These are phyloP conservation scores for Astragalus membranaceus DNA, from an alignment of 306 rosid species.

Conservation along the genomic window DNA sequence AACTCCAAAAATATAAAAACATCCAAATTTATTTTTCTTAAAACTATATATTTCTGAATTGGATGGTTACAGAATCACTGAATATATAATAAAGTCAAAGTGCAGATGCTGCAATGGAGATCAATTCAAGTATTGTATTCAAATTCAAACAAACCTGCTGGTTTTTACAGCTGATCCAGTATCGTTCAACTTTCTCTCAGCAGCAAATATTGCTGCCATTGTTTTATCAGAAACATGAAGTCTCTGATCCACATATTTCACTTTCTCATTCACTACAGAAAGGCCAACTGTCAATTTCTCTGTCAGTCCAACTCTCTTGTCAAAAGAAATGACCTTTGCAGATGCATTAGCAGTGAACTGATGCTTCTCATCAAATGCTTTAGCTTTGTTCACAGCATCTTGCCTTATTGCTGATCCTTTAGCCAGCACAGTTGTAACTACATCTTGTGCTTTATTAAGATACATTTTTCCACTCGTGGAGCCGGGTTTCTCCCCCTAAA, in stretches of 20 bases:
- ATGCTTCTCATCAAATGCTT: slow-evolving; percentile 97
- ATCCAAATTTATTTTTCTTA: not conserved
- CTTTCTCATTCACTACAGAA: slow-evolving; percentile 83
- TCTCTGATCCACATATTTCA: slow-evolving; percentile 77
- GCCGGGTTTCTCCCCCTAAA: slow-evolving; percentile 40
- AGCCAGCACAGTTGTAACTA: slow-evolving; percentile 60
- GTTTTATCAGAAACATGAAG: slow-evolving; percentile 91
- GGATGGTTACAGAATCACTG: not conserved
- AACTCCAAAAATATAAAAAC: not conserved
- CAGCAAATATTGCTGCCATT: slow-evolving; percentile 86
- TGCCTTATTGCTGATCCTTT: slow-evolving; percentile 84
- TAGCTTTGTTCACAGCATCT: slow-evolving; percentile 86
- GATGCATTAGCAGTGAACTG: slow-evolving; percentile 78
- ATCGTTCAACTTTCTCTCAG: slow-evolving; percentile 78
- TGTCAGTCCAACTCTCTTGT: slow-evolving; percentile 71
- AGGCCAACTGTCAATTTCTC: slow-evolving; percentile 80
- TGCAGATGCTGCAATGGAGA: slow-evolving; percentile 2
- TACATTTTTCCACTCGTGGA: slow-evolving; percentile 55
- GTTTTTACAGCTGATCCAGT: slow-evolving; percentile 95
- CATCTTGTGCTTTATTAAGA: slow-evolving; percentile 75
- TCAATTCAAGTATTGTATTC: not conserved
- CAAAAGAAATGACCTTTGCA: slow-evolving; percentile 75
- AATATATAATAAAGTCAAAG: not conserved
- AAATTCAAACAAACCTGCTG: slow-evolving; percentile 57
- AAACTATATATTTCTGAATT: not conserved